Evolutionary conservation across 192 early-diverging fungal species (phyloP), one percentile per base, ranked within the genome.

Genomic region (Coemansia sp.): DNA sequence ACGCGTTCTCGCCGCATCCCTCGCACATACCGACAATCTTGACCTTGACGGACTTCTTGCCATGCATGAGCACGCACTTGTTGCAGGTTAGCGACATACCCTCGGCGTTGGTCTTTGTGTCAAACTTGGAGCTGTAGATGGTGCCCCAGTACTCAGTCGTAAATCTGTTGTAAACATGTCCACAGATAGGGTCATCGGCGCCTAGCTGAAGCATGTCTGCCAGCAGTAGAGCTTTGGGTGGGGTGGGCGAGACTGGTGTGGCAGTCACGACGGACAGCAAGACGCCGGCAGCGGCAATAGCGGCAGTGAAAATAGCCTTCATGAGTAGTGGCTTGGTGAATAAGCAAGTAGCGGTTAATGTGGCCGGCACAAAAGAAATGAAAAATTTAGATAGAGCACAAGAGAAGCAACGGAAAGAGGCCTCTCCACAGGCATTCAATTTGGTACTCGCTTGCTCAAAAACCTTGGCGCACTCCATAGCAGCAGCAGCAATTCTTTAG

Each of bases 311-410:
- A 38, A 38, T 20, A 39, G 31, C 20, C 46, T 51, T 63, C 62
- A 63, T 63, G 20, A 9, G 14, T 55, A 16, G 26, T 55, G 13
- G 51, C 5, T 31, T 31, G 18, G 43, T 45, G 20, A 45, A 45
- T 20, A 11, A 48, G 2, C 24, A 21, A 1, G 31, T 16, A 18
- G 36, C 24, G 13, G 20, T 51, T 56, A 23, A 65, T 56, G 63
- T 56, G 63, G 6, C 63, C 63, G 34, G 63, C 63, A 65, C 63
- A 62, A 42, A 20, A 40, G 36, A 48, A 63, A 53, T 63, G 21
- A 34, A 18, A 48, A 16, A 7, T 62, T 40, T 14, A 50, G 28
- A 14, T 11, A 5, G 48, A 51, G 24, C 26, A n/a, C 26, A 55
- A 55, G 16, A n/a, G 26, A 28, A 55, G 16, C 23, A 6, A 28